Base-by-base conservation (phyloP, 192 early-diverging fungal species). In the Entomortierella lignicola region DNA sequence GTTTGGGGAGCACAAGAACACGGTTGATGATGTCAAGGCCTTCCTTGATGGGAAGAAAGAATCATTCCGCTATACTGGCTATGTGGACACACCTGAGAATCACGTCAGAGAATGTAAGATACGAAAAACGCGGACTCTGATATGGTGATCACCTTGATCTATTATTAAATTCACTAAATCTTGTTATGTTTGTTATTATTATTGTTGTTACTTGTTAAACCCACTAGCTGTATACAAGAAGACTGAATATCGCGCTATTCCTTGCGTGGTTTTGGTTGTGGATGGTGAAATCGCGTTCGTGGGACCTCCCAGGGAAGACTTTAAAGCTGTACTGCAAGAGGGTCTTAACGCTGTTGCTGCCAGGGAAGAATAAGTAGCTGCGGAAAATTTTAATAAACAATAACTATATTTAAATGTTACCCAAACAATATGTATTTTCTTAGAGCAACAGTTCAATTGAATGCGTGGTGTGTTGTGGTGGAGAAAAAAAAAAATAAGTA, bases 21-120 rank as follows among this genome's bases (percentile, higher is more conserved):
- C 44, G 2, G 21, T 58, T 13, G 56, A 31, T 23, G n/a, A 21
- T n/a, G 31, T 70, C 57, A 55, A 59, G 48, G 8, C 44, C 17
- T 79, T 70, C 58, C 61, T 79, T 29, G 56, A 69, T 18, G 41
- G 53, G 17, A 70, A 70, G 23, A 79, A 66, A 50, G 43, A 55
- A 1, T 50, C n/a, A 0, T 79, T 79, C 58, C 54, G 75, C 0
- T 70, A 79, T 42, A 55, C 62, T 21, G 27, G 47, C 21, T 69
- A 70, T 26, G 43, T 70, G 1, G 75, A 79, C 20, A 79, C 47
- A 13, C 41, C 41, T 18, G 68, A 70, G 42, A 51, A 52, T 26
- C 62, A 70, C 25, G 67, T 57, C 48, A 30, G 39, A 43, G 51
- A 70, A 2, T 25, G 75, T 79, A 66, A 44, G 75, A 57, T 37